phyloP scores from a whole-genome alignment of 2,329 filamentous ascomycete genomes.

The Fusarium vanettenii region DNA sequence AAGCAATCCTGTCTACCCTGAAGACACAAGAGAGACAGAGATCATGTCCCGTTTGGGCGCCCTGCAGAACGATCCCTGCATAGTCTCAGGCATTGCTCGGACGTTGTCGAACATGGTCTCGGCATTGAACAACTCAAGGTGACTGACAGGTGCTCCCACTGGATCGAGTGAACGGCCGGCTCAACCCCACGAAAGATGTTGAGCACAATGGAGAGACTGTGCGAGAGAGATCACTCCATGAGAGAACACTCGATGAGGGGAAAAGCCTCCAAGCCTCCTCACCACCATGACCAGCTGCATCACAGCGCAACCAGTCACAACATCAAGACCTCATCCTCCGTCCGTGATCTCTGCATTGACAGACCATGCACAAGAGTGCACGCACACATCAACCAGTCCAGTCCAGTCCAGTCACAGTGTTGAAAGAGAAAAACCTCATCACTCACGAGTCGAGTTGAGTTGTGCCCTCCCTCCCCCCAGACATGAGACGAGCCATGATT shows the following conservation, averaged over 20 bases:
- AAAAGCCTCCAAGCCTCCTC: background rate
- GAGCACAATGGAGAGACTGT: conserved; percentile 10
- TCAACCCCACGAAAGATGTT: background rate
- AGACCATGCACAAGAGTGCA: conserved; percentile 7
- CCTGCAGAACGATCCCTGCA: conserved; percentile 24
- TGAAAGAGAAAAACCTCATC: conserved; percentile 1
- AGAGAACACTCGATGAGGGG: background rate
- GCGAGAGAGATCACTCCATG: background rate
- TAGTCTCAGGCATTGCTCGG: conserved; percentile 11
- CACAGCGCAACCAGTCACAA: conserved; percentile 29
- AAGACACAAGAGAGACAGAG: conserved; percentile 18
- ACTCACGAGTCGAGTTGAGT: background rate
- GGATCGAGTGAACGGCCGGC: conserved; percentile 4
- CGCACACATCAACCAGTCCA: conserved; percentile 5
- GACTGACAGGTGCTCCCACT: conserved; percentile 6
- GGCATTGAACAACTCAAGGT: conserved; percentile 17
- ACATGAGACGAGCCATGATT: conserved; percentile 35
- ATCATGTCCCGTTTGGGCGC: conserved; percentile 24
- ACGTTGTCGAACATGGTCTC: conserved; percentile 19
- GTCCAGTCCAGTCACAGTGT: conserved; percentile 7
- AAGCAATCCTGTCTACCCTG: conserved; percentile 15
- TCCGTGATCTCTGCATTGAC: conserved; percentile 15
- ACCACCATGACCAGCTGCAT: conserved; percentile 9
- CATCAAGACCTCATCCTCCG: conserved; percentile 18
- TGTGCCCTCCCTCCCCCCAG: conserved; percentile 15